phyloP scores from a whole-genome alignment of 495 filamentous ascomycete genomes.

The Beverwykella pulmonaria region DNA sequence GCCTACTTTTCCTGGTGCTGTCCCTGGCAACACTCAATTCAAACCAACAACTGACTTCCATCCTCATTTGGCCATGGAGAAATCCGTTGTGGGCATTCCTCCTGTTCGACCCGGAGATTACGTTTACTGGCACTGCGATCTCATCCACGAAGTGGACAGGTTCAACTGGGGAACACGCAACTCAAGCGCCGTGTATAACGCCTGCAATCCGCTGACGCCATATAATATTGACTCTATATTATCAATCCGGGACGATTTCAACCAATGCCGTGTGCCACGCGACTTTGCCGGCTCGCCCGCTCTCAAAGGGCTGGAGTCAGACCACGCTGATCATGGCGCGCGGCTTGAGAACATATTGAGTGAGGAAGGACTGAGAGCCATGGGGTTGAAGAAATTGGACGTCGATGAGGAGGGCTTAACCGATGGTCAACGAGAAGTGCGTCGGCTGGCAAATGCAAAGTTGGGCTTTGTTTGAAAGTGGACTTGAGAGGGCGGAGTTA shows the following conservation, averaged over 20 bases:
- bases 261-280: background rate
- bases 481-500: background rate
- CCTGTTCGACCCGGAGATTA: constrained; percentile 21
- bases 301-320: constrained; percentile 1
- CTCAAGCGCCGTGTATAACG: constrained; percentile 2
- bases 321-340: constrained; percentile 6
- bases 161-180: constrained; percentile 5
- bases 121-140: constrained; percentile 22
- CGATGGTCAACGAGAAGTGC: constrained; percentile 1
- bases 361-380: background rate
- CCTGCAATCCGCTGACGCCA: constrained; percentile 4
- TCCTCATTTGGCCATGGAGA: constrained; percentile 13
- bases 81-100: constrained; percentile 8
- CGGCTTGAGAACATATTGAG: constrained; percentile 1
- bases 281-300: background rate
- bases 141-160: constrained; percentile 14
- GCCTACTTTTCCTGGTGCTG: constrained; percentile 1
- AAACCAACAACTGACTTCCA: constrained; percentile 9
- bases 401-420: constrained; percentile 9
- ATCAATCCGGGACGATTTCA: background rate
- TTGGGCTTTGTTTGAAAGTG: constrained; percentile 2
- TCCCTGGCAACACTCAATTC: constrained; percentile 4
- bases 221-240: constrained; percentile 9
- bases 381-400: constrained; percentile 6
- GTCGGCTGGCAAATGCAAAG: constrained; percentile 5